Percentiles rank a stretch among this genome's conserved stretches.
These are phyloP conservation scores for Seiridium cupressi DNA, from an alignment of 2,329 filamentous ascomycete species.

Conservation along the genomic window DNA sequence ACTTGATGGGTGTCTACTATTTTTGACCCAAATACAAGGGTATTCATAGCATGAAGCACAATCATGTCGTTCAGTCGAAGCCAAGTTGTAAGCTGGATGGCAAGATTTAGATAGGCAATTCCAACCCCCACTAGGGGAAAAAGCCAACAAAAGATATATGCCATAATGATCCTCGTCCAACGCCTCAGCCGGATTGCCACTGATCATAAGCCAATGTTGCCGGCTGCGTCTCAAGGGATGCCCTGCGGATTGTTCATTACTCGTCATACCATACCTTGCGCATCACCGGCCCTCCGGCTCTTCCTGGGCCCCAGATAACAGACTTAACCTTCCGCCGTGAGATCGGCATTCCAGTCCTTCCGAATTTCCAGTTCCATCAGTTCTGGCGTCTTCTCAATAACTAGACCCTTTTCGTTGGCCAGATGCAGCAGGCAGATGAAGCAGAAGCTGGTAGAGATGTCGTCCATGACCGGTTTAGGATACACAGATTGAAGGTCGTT, in stretches of 20 bases:
- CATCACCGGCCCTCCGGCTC: background rate
- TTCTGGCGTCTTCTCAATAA: conserved; percentile 64
- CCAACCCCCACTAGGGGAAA: no score
- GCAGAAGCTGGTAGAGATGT: conserved; percentile 90
- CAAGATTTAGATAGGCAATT: no score
- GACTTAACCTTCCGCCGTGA: conserved; percentile 31
- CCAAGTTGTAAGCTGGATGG: no score
- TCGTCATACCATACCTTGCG: background rate
- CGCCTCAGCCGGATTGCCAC: background rate
- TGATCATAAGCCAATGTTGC: background rate
- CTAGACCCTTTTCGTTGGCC: conserved; percentile 87
- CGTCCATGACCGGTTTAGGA: conserved; percentile 78
- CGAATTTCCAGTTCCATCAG: conserved; percentile 60
- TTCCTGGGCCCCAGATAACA: background rate
- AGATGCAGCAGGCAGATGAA: conserved; percentile 92
- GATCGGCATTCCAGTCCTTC: conserved; percentile 61
- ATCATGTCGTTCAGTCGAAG: no score
- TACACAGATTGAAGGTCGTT: conserved; percentile 86
- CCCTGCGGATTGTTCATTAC: background rate
- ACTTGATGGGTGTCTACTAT: no score
- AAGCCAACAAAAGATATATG: no score
- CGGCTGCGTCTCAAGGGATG: background rate
- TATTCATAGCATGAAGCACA: no score
- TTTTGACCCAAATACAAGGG: no score
- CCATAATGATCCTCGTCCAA: background rate